Evolutionary conservation across 805 yeast genomes (phyloP), one percentile per base, ranked within the genome.

Genomic region (Pichia eremophila): DNA sequence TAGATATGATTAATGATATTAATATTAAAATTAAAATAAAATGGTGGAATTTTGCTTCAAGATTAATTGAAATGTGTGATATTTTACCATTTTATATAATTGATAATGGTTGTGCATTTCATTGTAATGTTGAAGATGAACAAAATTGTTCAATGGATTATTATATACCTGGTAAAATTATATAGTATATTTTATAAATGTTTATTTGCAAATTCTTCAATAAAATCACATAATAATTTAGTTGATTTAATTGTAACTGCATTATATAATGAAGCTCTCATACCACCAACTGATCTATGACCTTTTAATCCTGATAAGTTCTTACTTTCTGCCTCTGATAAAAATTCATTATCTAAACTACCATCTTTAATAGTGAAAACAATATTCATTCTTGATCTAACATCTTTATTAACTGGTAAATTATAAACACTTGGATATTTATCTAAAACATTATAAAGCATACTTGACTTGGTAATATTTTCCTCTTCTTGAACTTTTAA

Each of bases 261-360:
- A 60, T 93, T 91, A 66, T 91, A 90, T 46, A 89, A 70, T 14
- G 97, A 89, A 15, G 95, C 90, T 66, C 99, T 82, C 67, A 93
- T 84, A 31, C 99, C 99, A 45, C 98, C 98, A 40, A 91, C 98
- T 5, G 96, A 87, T 64, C 98, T 79, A 67, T 91, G 98, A 39
- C 99, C 98, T 68, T 89, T 86, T 59, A 91, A 74, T 8, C 97
- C 98, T 6, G 80, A 70, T 52, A 93, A 72, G 2, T 77, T 74
- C 28, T 64, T 75, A 25, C 70, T 74, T 39, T 54, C 63, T 4
- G 97, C 95, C 43, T 73, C 80, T 51, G 77, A 70, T 51, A 91
- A 59, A 67, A 93, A 93, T 50, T 75, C 68, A 7, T 75, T 72
- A 59, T 90, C 96, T 45, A 78, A 64, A 3, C 64, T 61, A 4